phyloP scores from a whole-genome alignment of 495 filamentous ascomycete species.

The Penicillium nucicola region DNA sequence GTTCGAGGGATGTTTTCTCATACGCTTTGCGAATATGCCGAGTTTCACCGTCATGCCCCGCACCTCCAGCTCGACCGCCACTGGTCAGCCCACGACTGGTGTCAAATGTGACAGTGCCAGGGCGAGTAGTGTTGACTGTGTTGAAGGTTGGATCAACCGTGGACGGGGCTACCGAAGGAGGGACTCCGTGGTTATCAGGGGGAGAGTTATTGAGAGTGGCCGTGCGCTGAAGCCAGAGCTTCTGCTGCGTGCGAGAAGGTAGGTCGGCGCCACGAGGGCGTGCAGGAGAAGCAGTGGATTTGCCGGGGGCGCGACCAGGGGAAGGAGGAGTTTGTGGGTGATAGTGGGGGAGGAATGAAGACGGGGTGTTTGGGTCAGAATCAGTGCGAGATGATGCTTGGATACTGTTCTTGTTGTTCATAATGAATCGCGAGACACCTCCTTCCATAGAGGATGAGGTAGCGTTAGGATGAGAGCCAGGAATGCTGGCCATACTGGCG shows the following conservation, averaged over 20 bases:
- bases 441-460: constrained; percentile 49
- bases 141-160: constrained; percentile 34
- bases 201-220: constrained; percentile 46
- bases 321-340: constrained; percentile 46
- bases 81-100: constrained; percentile 33
- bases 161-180: constrained; percentile 27
- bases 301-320: constrained; percentile 22
- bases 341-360: constrained; percentile 48
- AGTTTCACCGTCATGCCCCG: constrained; percentile 35
- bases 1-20: constrained; percentile 41
- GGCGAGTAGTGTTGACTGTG: constrained; percentile 19
- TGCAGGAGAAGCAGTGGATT: constrained; percentile 28
- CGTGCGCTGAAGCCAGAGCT: constrained; percentile 48
- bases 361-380: constrained; percentile 48
- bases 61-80: constrained; percentile 21
- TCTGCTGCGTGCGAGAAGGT: constrained; percentile 46
- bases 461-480: constrained; percentile 28
- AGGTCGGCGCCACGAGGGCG: constrained; percentile 35
- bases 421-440: constrained; percentile 45
- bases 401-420: constrained; percentile 30
- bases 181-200: constrained; percentile 39
- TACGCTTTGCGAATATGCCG: constrained; percentile 45
- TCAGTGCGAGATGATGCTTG: constrained; percentile 38
- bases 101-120: constrained; percentile 32
- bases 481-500: constrained; percentile 26